A percentile compares a stretch with the other conserved stretches of the same genome.
Conservation (phyloP, 176 grass and related monocot genomes). For the Zoysia japonica region DNA sequence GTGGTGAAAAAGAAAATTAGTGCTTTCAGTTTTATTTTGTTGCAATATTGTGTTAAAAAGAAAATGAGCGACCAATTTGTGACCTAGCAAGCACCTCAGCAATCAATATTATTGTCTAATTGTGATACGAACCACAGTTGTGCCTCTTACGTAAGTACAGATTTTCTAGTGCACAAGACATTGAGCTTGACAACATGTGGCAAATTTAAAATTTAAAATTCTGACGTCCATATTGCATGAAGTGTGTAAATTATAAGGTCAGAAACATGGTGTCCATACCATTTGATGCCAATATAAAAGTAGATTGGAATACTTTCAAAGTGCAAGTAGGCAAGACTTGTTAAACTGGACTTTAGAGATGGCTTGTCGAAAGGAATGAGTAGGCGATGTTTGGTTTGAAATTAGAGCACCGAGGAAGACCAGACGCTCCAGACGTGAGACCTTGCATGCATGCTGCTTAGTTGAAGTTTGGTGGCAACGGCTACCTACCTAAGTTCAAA, state of each 20-base stretch:
- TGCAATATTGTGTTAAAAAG: too few species aligned
- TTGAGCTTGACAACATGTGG: background rate
- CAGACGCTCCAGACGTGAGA: slow-evolving; percentile 14
- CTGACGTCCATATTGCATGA: background rate
- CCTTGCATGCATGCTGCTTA: background rate
- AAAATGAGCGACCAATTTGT: too few species aligned
- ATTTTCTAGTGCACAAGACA: background rate
- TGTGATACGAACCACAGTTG: background rate
- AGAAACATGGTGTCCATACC: background rate
- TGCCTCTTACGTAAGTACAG: background rate
- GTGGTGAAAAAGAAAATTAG: too few species aligned
- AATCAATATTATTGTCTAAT: background rate
- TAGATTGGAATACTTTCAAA: background rate
- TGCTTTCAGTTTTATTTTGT: too few species aligned
- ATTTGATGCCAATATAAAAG: background rate
- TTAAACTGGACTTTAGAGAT: slow-evolving; percentile 22
- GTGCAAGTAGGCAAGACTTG: slow-evolving; percentile 1
- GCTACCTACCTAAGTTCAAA: slow-evolving; percentile 27
- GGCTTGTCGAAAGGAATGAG: slow-evolving; percentile 27
- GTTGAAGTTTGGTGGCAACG: slow-evolving; percentile 46
- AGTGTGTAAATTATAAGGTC: too few species aligned
- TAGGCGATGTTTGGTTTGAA: slow-evolving; percentile 46
- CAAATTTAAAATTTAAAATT: background rate
- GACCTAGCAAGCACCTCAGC: background rate
- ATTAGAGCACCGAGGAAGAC: background rate